A percentile compares a stretch with the other conserved stretches of the same genome.
Evolutionary conservation across 2,329 filamentous ascomycete species (phyloP).

Genomic region (Blastomyces gilchristii): DNA sequence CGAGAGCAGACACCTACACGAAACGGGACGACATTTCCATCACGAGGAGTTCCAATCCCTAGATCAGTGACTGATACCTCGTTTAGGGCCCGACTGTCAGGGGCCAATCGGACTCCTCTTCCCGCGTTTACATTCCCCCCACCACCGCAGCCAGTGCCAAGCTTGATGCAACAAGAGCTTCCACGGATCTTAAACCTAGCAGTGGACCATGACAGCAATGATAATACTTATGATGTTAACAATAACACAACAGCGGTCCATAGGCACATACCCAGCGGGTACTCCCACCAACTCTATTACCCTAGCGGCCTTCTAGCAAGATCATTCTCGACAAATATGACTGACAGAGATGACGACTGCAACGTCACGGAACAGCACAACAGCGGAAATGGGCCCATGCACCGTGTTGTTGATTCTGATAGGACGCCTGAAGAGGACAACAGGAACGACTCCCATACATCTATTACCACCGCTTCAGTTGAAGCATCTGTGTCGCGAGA

Average conservation of each 20-base stretch:
- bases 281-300: background rate
- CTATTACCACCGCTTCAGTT: background rate
- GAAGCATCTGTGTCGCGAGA: background rate
- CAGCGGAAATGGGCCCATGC: background rate
- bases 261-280: background rate
- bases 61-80: background rate
- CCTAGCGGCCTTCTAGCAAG: background rate
- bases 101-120: background rate
- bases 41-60: background rate
- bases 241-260: background rate
- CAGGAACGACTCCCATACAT: background rate
- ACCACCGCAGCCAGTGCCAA: background rate
- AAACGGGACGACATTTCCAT: background rate
- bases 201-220: background rate
- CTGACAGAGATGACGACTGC: background rate
- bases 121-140: slow-evolving; percentile 1
- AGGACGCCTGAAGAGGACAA: background rate
- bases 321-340: background rate
- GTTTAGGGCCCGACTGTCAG: background rate
- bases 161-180: background rate
- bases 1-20: background rate
- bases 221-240: background rate
- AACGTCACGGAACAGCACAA: background rate
- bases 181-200: too few relatives aligned
- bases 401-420: background rate